Evolutionary conservation across 2,329 filamentous ascomycete species (phyloP).

Genomic region (Trichoderma semiorbis): DNA sequence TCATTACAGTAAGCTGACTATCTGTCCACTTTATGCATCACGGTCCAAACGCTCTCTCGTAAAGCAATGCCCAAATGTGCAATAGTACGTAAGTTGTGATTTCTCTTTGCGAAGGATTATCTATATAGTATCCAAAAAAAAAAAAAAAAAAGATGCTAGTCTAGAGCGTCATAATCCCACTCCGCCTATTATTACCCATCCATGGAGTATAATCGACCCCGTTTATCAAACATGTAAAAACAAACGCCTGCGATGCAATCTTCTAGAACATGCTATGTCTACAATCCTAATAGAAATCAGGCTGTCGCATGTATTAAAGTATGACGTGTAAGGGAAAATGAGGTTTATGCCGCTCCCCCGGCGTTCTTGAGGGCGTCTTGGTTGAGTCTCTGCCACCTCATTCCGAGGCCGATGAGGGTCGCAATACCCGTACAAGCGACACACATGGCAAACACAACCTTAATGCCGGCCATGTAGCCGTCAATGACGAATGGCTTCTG

Average conservation of each 20-base stretch:
- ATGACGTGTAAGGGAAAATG: neutral
- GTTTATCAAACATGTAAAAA: neutral
- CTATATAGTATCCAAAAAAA: constrained; percentile 4
- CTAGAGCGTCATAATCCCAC: neutral
- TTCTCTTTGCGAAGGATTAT: neutral
- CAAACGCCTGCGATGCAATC: constrained; percentile 10
- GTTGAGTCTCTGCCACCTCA: constrained; percentile 39
- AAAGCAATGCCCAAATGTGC: neutral
- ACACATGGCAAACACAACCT: constrained; percentile 59
- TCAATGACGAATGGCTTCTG: constrained; percentile 51
- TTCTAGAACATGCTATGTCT: neutral
- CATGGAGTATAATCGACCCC: neutral
- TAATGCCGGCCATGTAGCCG: constrained; percentile 62
- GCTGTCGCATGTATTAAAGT: neutral
- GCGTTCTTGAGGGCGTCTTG: constrained; percentile 26
- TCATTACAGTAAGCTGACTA: constrained; percentile 9
- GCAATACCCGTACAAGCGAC: constrained; percentile 46
- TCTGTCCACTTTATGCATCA: neutral
- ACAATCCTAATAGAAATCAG: neutral
- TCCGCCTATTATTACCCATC: neutral
- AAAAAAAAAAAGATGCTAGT: neutral
- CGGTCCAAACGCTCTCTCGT: neutral
- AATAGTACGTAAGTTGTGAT: neutral
- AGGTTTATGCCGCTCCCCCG: constrained; percentile 30
- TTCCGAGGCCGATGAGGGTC: constrained; percentile 33